phyloP scores from a whole-genome alignment of 345 rosid species.

The Viola odorata region DNA sequence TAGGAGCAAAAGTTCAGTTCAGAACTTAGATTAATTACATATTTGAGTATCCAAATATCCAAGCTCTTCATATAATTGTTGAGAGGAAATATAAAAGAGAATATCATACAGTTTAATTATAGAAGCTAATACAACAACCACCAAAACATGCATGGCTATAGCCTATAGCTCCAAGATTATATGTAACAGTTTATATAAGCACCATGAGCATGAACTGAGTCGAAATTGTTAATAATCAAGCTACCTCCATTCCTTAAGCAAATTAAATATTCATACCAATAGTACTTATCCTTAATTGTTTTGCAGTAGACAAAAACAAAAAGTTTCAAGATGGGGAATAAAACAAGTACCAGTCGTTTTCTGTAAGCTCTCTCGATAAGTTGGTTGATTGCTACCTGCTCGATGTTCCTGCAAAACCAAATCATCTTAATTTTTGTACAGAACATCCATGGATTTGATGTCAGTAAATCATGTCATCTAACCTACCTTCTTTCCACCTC shows the following conservation, averaged over 20 bases:
- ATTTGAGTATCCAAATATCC: too few relatives aligned
- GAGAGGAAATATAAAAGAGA: too few relatives aligned
- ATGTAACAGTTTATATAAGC: background rate
- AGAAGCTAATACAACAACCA: too few relatives aligned
- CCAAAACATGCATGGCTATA: too few relatives aligned
- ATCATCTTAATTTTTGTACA: slow-evolving; percentile 16
- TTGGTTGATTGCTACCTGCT: slow-evolving; percentile 75
- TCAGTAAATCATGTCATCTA: slow-evolving; percentile 8
- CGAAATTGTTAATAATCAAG: too few relatives aligned
- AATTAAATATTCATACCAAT: too few relatives aligned
- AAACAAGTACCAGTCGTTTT: slow-evolving; percentile 61
- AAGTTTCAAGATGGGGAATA: slow-evolving; percentile 2
- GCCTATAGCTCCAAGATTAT: background rate
- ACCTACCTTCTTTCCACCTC: slow-evolving; percentile 60
- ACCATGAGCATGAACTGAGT: background rate
- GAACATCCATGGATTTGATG: slow-evolving; percentile 8
- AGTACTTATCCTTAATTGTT: too few relatives aligned
- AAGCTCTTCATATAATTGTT: too few relatives aligned
- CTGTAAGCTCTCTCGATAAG: slow-evolving; percentile 79
- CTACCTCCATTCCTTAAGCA: too few relatives aligned
- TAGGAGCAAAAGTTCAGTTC: too few relatives aligned
- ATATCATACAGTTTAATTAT: too few relatives aligned
- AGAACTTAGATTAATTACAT: too few relatives aligned
- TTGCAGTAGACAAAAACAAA: background rate
- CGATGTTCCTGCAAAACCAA: slow-evolving; percentile 56